Percentiles rank a stretch among this genome's conserved stretches.
Evolutionary conservation across 2,329 filamentous ascomycete species (phyloP).

Genomic region (Parafenestella ontariensis): DNA sequence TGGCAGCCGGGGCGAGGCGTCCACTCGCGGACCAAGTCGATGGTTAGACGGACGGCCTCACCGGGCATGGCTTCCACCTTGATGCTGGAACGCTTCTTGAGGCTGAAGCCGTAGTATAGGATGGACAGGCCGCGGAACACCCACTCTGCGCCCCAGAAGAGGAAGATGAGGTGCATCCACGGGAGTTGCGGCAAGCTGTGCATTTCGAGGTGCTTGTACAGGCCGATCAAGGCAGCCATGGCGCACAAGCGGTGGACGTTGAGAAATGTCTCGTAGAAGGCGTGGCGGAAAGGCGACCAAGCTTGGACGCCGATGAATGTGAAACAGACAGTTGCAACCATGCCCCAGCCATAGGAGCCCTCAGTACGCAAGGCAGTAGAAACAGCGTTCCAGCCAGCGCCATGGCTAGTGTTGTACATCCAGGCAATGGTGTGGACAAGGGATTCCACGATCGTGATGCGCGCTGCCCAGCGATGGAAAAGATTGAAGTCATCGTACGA

Average conservation of each 20-base stretch:
- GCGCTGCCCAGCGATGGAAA: constrained; percentile 82
- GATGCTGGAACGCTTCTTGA: constrained; percentile 59
- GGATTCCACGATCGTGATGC: constrained; percentile 73
- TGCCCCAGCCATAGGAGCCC: constrained; percentile 70
- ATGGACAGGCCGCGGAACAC: constrained; percentile 57
- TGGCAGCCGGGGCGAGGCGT: constrained; percentile 64
- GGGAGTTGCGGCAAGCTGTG: constrained; percentile 72
- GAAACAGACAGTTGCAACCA: constrained; percentile 67
- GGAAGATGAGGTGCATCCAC: constrained; percentile 76
- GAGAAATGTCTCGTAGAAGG: constrained; percentile 97
- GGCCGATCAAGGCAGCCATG: constrained; percentile 69
- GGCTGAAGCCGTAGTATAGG: constrained; percentile 61
- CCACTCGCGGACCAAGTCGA: constrained; percentile 63
- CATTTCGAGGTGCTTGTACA: constrained; percentile 79
- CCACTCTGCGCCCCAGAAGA: constrained; percentile 78
- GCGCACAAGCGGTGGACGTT: constrained; percentile 82
- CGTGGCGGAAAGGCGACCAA: constrained; percentile 82
- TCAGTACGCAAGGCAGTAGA: constrained; percentile 62
- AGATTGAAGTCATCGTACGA: constrained; percentile 98
- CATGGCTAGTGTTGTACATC: constrained; percentile 69
- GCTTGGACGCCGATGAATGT: constrained; percentile 72
- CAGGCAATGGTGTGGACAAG: constrained; percentile 76
- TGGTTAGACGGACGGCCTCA: constrained; percentile 67
- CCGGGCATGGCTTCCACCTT: constrained; percentile 65
- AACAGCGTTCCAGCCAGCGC: constrained; percentile 68